Evolutionary conservation across 202 grass and related monocot species (phyloP).

Genomic region (Cymbopogon flexuosus): DNA sequence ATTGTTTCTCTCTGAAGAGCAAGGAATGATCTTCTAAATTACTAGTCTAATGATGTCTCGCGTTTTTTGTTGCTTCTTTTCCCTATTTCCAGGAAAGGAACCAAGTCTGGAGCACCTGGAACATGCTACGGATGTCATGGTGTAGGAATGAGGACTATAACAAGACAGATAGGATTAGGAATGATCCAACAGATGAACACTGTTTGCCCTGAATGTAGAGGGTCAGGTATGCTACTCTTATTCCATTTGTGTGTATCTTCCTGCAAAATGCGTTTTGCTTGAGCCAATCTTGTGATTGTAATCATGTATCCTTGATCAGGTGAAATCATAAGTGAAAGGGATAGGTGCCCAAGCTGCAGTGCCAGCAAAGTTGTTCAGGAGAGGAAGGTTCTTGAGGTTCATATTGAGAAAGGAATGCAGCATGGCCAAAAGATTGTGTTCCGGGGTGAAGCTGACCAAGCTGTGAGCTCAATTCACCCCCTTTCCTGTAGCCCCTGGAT

Average conservation of each 20-base stretch:
- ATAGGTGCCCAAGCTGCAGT: constrained; percentile 58
- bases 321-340: constrained; percentile 57
- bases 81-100: constrained; percentile 40
- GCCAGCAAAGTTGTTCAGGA: constrained; percentile 62
- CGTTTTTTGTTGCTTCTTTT: neutral
- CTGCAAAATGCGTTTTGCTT: constrained; percentile 21
- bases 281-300: neutral
- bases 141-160: constrained; percentile 51
- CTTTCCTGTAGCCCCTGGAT: neutral
- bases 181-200: constrained; percentile 72
- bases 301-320: constrained; percentile 39
- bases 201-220: constrained; percentile 62
- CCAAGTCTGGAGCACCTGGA: constrained; percentile 54
- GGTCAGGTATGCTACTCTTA: constrained; percentile 34
- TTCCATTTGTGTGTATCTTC: constrained; percentile 13
- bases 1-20: neutral
- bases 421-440: constrained; percentile 67
- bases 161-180: constrained; percentile 57
- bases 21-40: neutral
- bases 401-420: constrained; percentile 81
- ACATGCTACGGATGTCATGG: constrained; percentile 64
- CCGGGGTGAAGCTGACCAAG: constrained; percentile 65
- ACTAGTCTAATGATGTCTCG: neutral
- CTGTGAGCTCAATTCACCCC: constrained; percentile 41
- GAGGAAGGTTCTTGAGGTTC: constrained; percentile 67